Base-by-base conservation (phyloP, 441 rosid genomes). In the Pelargonium myrrhifolium region DNA sequence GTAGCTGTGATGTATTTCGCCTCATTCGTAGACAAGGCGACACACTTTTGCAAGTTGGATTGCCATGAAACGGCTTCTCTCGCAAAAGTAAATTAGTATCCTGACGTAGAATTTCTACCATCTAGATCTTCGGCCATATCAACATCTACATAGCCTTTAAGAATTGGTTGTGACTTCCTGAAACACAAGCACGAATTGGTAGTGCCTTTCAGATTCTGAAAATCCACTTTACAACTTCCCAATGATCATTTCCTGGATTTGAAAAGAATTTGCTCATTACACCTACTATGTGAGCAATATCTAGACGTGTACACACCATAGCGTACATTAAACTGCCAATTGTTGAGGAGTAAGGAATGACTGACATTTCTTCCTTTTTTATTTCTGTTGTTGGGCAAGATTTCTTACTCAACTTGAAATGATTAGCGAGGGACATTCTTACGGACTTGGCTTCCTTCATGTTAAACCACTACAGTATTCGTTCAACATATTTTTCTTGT, bases 181-280 rank as follows among this genome's bases (percentile, higher is more conserved):
- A 63, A 63, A 7, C 47, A 2, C 18, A 35, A 35, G 11, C 66
- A 35, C 18, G 18, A 12, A 0, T 63, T 63, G 1, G 47, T 6
- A 14, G 2, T 63, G 6, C 47, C 20, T 35, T n/a, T n/a, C n/a
- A n/a, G n/a, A n/a, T n/a, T n/a, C n/a, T n/a, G n/a, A n/a, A n/a
- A n/a, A n/a, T 69, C 73, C 47, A 70, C 45, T 74, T 74, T 3
- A 65, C 21, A 1, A 22, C 40, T 1, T 43, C 6, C 51, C 5
- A 65, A 6, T 70, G 24, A 17, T 3, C 37, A 7, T 49, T 65
- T 24, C 64, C 39, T 3, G 7, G 64, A 31, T 51, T 65, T 1
- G 35, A 22, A 5, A 60, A 11, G 45, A 65, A 72, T 18, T 22
- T 14, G 11, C 51, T 66, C 2, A 66, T 6, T 0, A 20, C 58